Percentiles rank a stretch among this genome's conserved stretches.
These are phyloP conservation scores for Closterium sp. DNA, from an alignment of 139 green algal genomes.

Conservation along the genomic window DNA sequence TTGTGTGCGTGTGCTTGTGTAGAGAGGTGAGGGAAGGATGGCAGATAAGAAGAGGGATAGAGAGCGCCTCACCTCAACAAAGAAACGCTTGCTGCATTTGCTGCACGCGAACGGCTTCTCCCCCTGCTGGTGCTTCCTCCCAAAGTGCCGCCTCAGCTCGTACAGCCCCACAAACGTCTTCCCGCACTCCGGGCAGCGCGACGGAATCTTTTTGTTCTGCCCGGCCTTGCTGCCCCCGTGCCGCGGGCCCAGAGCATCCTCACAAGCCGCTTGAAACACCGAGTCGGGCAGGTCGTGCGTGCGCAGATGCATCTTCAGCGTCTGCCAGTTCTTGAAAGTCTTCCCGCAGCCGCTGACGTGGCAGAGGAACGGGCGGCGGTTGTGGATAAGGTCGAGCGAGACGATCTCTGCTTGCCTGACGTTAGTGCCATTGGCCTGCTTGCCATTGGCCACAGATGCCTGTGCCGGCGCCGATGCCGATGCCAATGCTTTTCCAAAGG, in stretches of 20 bases:
- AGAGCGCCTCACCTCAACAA: slow-evolving; percentile 31
- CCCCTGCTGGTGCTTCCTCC: slow-evolving; percentile 44
- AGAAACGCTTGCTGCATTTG: slow-evolving; percentile 49
- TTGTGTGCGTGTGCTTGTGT: too few species aligned
- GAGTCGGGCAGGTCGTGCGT: slow-evolving; percentile 32
- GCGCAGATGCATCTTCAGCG: slow-evolving; percentile 51
- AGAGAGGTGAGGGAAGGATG: too few species aligned
- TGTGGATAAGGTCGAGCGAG: slow-evolving; percentile 20
- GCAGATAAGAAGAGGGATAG: background rate
- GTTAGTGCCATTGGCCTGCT: background rate
- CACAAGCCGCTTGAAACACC: background rate
- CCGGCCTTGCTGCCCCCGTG: slow-evolving; percentile 20
- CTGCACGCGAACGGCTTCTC: slow-evolving; percentile 38
- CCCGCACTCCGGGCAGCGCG: slow-evolving; percentile 39
- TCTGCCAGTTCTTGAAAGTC: slow-evolving; percentile 51
- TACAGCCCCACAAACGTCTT: slow-evolving; percentile 52
- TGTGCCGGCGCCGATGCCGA: too few species aligned
- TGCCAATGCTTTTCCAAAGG: too few species aligned
- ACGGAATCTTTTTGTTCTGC: slow-evolving; percentile 52
- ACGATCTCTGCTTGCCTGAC: slow-evolving; percentile 4
- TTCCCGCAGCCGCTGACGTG: slow-evolving; percentile 26
- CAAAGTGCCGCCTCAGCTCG: slow-evolving; percentile 50
- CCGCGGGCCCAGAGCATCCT: background rate
- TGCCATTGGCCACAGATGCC: too few species aligned
- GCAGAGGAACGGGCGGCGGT: slow-evolving; percentile 40